phyloP scores from a whole-genome alignment of 177 flowering plant genomes.

The Vitis hybrid region DNA sequence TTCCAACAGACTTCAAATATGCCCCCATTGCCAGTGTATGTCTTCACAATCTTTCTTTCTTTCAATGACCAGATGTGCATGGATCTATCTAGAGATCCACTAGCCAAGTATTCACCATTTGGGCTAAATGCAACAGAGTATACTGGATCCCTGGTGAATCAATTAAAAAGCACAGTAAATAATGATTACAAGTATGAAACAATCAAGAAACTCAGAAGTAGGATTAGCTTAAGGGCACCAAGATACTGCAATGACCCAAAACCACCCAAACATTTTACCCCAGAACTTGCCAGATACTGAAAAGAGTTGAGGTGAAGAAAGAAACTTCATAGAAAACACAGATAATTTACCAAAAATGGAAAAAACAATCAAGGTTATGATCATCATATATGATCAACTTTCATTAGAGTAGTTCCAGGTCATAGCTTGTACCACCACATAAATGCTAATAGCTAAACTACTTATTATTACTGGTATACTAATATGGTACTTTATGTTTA shows the following conservation, averaged over 20 bases:
- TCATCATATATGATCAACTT: too few relatives aligned
- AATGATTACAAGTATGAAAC: background rate
- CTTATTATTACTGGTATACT: background rate
- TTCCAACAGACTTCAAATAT: conserved; percentile 99
- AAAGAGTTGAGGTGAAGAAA: too few relatives aligned
- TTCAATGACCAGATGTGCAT: conserved; percentile 87
- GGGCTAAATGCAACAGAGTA: conserved; percentile 98
- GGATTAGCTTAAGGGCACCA: too few relatives aligned
- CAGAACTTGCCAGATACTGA: too few relatives aligned
- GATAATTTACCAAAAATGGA: too few relatives aligned
- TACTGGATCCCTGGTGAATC: conserved; percentile 74
- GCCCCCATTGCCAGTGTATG: conserved; percentile 86
- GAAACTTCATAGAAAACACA: too few relatives aligned
- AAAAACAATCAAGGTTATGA: too few relatives aligned
- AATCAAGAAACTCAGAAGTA: background rate
- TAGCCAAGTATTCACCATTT: conserved; percentile 83
- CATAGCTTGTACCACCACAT: too few relatives aligned
- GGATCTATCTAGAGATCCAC: conserved; percentile 88
- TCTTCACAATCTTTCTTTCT: conserved; percentile 83
- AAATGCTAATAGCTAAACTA: background rate
- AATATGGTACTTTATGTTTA: background rate
- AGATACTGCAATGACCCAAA: too few relatives aligned
- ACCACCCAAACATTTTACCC: too few relatives aligned
- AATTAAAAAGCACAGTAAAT: conserved; percentile 1
- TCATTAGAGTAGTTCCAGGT: too few relatives aligned